phyloP scores from a whole-genome alignment of 805 yeast genomes.

The Scheffersomyces coipomensis region DNA sequence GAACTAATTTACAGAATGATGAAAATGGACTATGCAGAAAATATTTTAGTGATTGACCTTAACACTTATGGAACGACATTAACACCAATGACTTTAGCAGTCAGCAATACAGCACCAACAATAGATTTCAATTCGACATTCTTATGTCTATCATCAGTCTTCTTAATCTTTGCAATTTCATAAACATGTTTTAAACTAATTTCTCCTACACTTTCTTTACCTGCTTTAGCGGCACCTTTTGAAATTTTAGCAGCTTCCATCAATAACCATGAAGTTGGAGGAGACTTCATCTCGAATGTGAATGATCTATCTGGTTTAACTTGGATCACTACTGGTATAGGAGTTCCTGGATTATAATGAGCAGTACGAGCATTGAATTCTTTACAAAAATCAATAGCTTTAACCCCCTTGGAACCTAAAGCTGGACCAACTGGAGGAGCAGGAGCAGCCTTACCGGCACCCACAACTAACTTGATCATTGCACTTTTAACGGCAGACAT shows the following conservation, averaged over 20 bases:
- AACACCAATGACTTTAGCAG: constrained; percentile 89
- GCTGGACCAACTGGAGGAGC: constrained; percentile 99
- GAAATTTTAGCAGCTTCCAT: constrained; percentile 75
- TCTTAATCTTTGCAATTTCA: constrained; percentile 92
- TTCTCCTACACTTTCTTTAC: constrained; percentile 61
- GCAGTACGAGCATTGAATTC: constrained; percentile 98
- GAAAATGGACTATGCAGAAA: neutral
- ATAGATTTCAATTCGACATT: constrained; percentile 69
- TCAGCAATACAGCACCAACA: constrained; percentile 78
- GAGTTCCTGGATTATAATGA: constrained; percentile 77
- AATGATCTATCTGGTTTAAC: constrained; percentile 93
- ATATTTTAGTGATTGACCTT: neutral
- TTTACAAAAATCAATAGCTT: constrained; percentile 97
- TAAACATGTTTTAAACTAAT: constrained; percentile 83
- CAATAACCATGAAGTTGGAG: constrained; percentile 86
- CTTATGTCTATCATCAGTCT: constrained; percentile 78
- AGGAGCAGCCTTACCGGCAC: constrained; percentile 98
- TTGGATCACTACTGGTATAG: constrained; percentile 81
- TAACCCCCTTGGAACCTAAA: constrained; percentile 95
- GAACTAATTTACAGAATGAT: neutral
- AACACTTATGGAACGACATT: constrained; percentile 64
- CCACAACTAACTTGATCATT: constrained; percentile 85
- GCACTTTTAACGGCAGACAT: constrained; percentile 48
- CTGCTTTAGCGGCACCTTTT: constrained; percentile 75
- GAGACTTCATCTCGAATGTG: constrained; percentile 81